These are phyloP conservation scores for Paxillus ammoniavirescens DNA, from an alignment of 768 basidiomycete genomes.

Conservation along the genomic window DNA sequence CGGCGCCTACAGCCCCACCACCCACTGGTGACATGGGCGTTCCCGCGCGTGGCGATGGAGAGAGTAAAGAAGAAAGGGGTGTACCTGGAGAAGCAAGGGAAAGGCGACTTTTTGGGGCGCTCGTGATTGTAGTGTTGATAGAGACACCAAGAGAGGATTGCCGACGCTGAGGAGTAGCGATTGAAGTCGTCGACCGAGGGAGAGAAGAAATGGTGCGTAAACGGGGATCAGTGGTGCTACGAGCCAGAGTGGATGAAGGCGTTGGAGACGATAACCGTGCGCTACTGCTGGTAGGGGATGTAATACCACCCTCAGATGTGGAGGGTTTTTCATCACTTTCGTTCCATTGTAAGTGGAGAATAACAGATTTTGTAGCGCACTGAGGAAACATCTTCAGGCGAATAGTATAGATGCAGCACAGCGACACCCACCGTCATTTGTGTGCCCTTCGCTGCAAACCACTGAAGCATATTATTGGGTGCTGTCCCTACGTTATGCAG, in stretches of 20 bases:
- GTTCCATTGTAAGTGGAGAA: conserved; percentile 84
- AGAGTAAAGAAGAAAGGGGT: conserved; percentile 33
- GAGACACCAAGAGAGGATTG: conserved; percentile 33
- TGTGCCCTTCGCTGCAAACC: conserved; percentile 88
- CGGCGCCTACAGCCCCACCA: conserved; percentile 22
- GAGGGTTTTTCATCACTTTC: conserved; percentile 47
- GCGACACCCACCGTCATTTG: conserved; percentile 75
- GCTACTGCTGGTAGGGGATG: conserved; percentile 25
- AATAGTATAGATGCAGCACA: background rate
- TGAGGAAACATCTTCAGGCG: conserved; percentile 23
- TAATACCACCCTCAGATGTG: conserved; percentile 9
- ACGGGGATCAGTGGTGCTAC: conserved; percentile 29
- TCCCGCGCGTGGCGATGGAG: conserved; percentile 31
- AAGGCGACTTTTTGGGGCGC: conserved; percentile 43
- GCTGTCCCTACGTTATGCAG: conserved; percentile 77
- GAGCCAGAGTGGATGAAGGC: conserved; percentile 21
- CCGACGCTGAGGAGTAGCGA: conserved; percentile 40
- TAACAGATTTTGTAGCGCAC: conserved; percentile 89
- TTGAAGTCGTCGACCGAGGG: conserved; percentile 51
- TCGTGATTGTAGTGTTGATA: conserved; percentile 27
- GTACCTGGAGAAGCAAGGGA: conserved; percentile 42
- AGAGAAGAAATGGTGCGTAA: conserved; percentile 51
- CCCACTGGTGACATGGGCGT: conserved; percentile 32
- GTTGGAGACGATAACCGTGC: conserved; percentile 26
- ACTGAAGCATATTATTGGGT: conserved; percentile 89